These are phyloP conservation scores for Peribolospora baueri DNA, from an alignment of 768 basidiomycete species.

Conservation along the genomic window DNA sequence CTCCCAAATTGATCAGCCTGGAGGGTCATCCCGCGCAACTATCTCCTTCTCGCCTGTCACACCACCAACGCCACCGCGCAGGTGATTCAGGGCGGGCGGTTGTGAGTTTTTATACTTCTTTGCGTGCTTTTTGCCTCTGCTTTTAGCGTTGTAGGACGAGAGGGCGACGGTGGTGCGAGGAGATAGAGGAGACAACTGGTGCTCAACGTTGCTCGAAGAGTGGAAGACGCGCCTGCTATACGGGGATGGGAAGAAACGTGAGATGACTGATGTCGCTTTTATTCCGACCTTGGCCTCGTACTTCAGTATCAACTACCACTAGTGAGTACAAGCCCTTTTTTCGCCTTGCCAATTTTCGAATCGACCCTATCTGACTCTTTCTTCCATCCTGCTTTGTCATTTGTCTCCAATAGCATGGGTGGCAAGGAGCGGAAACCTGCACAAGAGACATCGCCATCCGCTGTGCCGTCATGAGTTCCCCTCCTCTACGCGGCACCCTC, in stretches of 20 bases:
- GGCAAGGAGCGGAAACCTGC: too few relatives aligned
- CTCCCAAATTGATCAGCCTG: constrained; percentile 34
- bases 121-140: neutral
- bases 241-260: too few relatives aligned
- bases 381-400: neutral
- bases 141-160: neutral
- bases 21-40: constrained; percentile 86
- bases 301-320: neutral
- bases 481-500: neutral
- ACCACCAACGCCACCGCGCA: constrained; percentile 74
- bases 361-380: neutral
- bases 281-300: neutral
- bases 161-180: neutral
- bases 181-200: constrained; percentile 1
- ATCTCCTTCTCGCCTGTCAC: constrained; percentile 81
- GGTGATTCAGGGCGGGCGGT: constrained; percentile 50
- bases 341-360: neutral
- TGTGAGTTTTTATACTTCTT: constrained; percentile 15
- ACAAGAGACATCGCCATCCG: neutral
- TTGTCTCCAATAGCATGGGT: neutral
- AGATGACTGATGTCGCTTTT: too few relatives aligned
- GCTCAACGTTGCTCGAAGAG: too few relatives aligned
- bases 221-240: too few relatives aligned
- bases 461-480: neutral
- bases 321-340: neutral